Conservation (phyloP, 2,329 filamentous ascomycete species). For the Sporothrix phasma region DNA sequence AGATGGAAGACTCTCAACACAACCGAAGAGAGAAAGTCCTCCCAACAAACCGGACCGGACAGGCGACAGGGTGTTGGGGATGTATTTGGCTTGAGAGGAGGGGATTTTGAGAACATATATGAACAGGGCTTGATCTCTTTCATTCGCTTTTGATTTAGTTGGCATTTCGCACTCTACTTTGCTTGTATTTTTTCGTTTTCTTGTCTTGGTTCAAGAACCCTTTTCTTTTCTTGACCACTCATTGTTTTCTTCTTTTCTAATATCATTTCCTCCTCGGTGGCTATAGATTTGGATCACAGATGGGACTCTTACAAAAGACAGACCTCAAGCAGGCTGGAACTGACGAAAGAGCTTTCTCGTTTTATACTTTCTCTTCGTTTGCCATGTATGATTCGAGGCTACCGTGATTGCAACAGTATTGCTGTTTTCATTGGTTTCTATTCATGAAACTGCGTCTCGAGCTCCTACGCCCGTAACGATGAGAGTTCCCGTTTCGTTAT, state of each 20-base stretch:
- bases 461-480: too few species aligned
- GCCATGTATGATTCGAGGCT: not conserved
- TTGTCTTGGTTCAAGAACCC: too few species aligned
- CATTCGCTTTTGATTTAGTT: not conserved
- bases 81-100: too few species aligned
- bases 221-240: not conserved
- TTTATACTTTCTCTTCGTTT: not conserved
- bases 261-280: not conserved
- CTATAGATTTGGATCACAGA: not conserved
- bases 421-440: not conserved
- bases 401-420: not conserved
- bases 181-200: not conserved
- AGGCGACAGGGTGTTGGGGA: too few species aligned
- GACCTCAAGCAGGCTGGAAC: not conserved
- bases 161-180: not conserved
- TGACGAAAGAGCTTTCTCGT: not conserved
- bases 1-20: not conserved
- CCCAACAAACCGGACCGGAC: too few species aligned
- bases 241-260: not conserved
- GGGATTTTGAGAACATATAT: not conserved
- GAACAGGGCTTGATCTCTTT: not conserved
- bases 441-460: too few species aligned
- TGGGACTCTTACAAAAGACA: not conserved
- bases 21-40: not conserved
- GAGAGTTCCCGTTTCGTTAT: too few species aligned